Base-by-base conservation (phyloP, 345 rosid genomes). In the Pugionium dolabratum region DNA sequence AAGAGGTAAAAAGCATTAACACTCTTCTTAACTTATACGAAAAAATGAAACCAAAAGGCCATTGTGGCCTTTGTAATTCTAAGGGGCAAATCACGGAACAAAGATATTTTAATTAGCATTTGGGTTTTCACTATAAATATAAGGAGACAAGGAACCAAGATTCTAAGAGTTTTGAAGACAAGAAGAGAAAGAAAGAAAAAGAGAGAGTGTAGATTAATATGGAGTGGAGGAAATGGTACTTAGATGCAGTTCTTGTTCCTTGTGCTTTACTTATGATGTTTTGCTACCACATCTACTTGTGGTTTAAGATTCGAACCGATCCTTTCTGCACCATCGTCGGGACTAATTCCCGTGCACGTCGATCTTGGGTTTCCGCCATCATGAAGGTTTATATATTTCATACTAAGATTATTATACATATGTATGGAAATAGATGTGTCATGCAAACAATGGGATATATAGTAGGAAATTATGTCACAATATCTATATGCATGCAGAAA, bases 311-410 rank as follows among this genome's bases (percentile, higher is more conserved):
- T 54, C 81, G 90, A 26, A 83, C 89, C 1, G 79, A 83, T 3
- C 99, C 99, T 0, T 80, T 84, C 73, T 41, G 84, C 43, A 94
- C 99, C 76, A 81, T 88, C 29, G 77, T 94, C 27, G 99, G 95
- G 7, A 90, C 83, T 4, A 94, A 84, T 49, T 66, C 96, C 1
- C 68, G 51, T 3, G 94, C 79, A 0, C 79, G 89, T 6, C 85
- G 91, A 41, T 75, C 50, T 52, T 94, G 99, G 99, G 96, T 90
- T 6, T 63, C 83, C 1, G 75, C 96, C 72, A 90, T 94, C 54
- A 84, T 94, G 75, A 90, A 86, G 95, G 98, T 93, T 40, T 18
- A 47, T 4, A 31, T 26, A 18, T 18, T 18, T 18, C 18, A 18
- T 18, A 18, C 18, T 18, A 18, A 18, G 18, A 18, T 18, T 18